Conservation (phyloP, 2,329 filamentous ascomycete genomes). For the Zymoseptoria passerinii region DNA sequence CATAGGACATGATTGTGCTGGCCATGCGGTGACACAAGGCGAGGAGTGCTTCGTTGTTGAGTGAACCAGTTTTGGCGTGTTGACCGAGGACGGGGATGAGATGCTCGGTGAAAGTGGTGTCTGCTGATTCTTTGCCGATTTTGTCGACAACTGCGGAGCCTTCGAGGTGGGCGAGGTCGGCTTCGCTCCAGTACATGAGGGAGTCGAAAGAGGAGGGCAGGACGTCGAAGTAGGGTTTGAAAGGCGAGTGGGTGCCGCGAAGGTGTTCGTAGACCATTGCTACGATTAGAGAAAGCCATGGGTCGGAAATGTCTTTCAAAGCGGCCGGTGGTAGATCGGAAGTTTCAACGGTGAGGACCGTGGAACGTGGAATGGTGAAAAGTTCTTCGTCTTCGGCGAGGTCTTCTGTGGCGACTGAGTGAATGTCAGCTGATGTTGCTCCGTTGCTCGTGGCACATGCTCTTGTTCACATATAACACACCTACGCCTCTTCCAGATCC, state of each 20-base stretch:
- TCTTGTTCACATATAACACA: conserved; percentile 41
- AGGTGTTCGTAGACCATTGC: conserved; percentile 71
- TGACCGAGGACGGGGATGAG: conserved; percentile 46
- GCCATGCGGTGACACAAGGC: conserved; percentile 68
- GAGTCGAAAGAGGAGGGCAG: conserved; percentile 69
- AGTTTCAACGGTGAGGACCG: conserved; percentile 64
- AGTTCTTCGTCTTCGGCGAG: conserved; percentile 68
- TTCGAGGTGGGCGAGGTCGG: conserved; percentile 64
- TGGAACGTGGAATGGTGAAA: conserved; percentile 66
- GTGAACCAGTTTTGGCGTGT: conserved; percentile 31
- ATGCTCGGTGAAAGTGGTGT: conserved; percentile 56
- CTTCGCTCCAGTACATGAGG: conserved; percentile 76
- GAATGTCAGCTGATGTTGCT: not conserved
- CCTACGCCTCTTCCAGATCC: conserved; percentile 51
- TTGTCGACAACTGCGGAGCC: conserved; percentile 68
- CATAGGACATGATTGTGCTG: conserved; percentile 85
- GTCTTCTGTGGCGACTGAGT: conserved; percentile 58
- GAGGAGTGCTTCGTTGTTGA: conserved; percentile 42
- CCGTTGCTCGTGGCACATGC: conserved; percentile 1
- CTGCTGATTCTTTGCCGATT: conserved; percentile 65
- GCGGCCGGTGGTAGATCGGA: conserved; percentile 50
- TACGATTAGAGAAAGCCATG: conserved; percentile 57
- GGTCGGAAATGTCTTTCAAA: conserved; percentile 33
- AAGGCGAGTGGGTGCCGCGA: conserved; percentile 52
- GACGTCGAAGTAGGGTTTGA: conserved; percentile 71